These are phyloP conservation scores for Penicillium verhagenii DNA, from an alignment of 495 filamentous ascomycete species.

Conservation along the genomic window DNA sequence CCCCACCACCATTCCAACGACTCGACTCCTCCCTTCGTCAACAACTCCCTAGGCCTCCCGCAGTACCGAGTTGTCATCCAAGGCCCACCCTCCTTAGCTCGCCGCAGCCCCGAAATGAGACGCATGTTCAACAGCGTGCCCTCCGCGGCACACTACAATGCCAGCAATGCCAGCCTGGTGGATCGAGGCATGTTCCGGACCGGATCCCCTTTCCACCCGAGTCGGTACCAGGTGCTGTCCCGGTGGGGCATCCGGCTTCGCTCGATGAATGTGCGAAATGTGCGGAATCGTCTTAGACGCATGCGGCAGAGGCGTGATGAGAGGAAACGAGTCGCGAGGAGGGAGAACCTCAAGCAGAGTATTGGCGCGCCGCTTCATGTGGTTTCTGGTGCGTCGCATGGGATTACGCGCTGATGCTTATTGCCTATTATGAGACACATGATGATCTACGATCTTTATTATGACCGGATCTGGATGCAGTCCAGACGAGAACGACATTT, in stretches of 20 bases:
- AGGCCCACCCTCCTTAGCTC: constrained; percentile 34
- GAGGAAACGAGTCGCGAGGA: constrained; percentile 56
- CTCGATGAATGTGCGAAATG: constrained; percentile 50
- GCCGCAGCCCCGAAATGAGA: constrained; percentile 40
- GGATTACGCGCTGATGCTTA: constrained; percentile 9
- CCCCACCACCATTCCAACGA: constrained; percentile 25
- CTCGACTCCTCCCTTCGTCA: constrained; percentile 36
- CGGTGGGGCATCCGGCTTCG: constrained; percentile 50
- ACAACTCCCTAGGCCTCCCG: constrained; percentile 53
- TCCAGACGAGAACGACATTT: constrained; percentile 21
- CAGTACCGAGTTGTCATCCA: constrained; percentile 52
- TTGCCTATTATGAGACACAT: constrained; percentile 12
- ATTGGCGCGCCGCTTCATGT: constrained; percentile 52
- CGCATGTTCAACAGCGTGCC: constrained; percentile 23
- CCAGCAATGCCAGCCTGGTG: constrained; percentile 35
- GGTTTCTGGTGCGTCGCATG: constrained; percentile 29
- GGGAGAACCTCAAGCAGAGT: constrained; percentile 62
- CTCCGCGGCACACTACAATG: constrained; percentile 17
- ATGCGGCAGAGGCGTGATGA: constrained; percentile 59
- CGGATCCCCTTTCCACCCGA: constrained; percentile 33
- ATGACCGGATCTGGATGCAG: constrained; percentile 23
- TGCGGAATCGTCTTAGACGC: constrained; percentile 54
- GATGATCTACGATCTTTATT: constrained; percentile 5
- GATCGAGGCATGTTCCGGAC: constrained; percentile 31
- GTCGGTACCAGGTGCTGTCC: constrained; percentile 44